Evolutionary conservation across 176 grass and related monocot species (phyloP), one percentile per base, ranked within the genome.

Genomic region (Phoenix roebelenii): DNA sequence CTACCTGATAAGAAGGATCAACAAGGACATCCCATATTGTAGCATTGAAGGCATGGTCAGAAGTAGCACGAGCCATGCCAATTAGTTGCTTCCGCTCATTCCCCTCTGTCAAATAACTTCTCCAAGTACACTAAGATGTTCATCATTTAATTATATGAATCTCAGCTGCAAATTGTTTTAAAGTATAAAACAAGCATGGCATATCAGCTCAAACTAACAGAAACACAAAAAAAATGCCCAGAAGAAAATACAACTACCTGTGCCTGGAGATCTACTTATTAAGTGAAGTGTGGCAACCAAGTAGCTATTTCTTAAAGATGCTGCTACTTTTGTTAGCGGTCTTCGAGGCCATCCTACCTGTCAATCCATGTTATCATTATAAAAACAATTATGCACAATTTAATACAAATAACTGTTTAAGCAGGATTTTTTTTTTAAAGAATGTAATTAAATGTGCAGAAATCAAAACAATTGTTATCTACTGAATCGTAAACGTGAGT

Each of bases 21-120:
- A 96, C 87, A 65, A 96, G 87, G 51, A 96, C 87, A 72, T 96
- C 92, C 92, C 92, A 96, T 54, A 96, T 96, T 52, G 92, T 96
- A 58, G 87, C 92, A 83, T 96, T 96, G 73, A 96, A 96, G 54
- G 81, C 92, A 66, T 96, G 92, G 75, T 96, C 92, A 64, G 92
- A 96, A 63, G 92, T 96, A 77, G 92, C 92, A 25, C 92, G 87
- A 51, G 83, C 92, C 92, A 96, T 90, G 51, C 92, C 92, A 57
- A 96, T 88, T 19, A 96, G 87, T 60, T 72, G 74, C 58, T 77
- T 96, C 77, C 53, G 77, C 60, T 80, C 87, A 69, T 80, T 87
- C 74, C 65, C 80, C 84, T 90, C 87, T 96, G 83, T 90, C 83
- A 95, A 95, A 95, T 77, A 83, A 90, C 91, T 90, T 95, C 80